Evolutionary conservation across 2,329 filamentous ascomycete species (phyloP), one percentile per base, ranked within the genome.

Genomic region (Pseudogymnoascus verrucosus): DNA sequence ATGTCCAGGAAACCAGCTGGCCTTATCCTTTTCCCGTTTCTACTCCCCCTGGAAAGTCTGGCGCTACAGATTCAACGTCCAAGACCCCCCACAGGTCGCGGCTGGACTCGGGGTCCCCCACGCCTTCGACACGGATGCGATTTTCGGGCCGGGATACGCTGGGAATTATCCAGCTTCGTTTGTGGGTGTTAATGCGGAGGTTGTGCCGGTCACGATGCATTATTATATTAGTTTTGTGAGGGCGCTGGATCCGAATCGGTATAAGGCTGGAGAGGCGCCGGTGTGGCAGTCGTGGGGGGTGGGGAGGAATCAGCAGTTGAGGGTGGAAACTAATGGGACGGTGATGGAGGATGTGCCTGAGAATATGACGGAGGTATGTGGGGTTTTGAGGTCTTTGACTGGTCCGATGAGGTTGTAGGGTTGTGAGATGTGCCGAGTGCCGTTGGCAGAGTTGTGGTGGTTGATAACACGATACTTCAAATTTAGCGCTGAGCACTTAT

Each of bases 51-150:
- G 44, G 28, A 57, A 57, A 5, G 26, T 57, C 14, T 62, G 60
- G 60, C 54, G 28, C 36, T 80, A 80, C 65, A 71, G 76, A 0
- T 80, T 76, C 73, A 77, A 80, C 42, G 75, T 79, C 2, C 75
- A 72, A 10, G 70, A 72, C 11, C 73, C 76, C 1, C 69, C 72
- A 1, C 72, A 76, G 42, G 71, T 76, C 2, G 73, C 71, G 1
- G 61, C 63, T 1, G 73, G 71, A 2, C 64, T 71, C 39, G 74
- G 74, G 1, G 72, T 74, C 0, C 70, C 72, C 10, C 74, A 76
- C 65, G 67, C 71, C 2, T 70, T 62, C 63, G 75, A 75, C 65
- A 66, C 72, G 1, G 60, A 65, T 2, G 67, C 72, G 1, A 72
- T 77, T 28, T 77, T 74, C 71, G 69, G 70, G 60, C 73, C 73